Conservation (phyloP, 2,329 filamentous ascomycete species). For the Cadophora gregata region DNA sequence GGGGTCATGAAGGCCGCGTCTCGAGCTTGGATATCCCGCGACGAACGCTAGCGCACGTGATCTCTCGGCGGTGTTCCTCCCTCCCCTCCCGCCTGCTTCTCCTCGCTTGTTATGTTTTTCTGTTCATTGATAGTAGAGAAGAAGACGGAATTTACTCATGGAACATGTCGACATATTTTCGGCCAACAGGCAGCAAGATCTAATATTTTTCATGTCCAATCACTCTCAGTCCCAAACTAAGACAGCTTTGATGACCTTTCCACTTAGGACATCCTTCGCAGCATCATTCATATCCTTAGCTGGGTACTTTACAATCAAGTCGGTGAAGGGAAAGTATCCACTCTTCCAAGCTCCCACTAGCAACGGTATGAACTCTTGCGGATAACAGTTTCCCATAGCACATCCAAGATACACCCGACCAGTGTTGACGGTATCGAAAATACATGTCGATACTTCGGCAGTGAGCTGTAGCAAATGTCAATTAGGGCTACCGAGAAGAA, state of each 20-base stretch:
- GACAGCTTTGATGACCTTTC: slow-evolving; percentile 34
- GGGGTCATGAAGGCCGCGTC: not conserved
- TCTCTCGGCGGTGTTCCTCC: not conserved
- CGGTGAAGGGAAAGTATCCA: slow-evolving; percentile 35
- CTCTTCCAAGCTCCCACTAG: slow-evolving; percentile 31
- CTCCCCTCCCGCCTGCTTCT: not conserved
- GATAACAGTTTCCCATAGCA: slow-evolving; percentile 36
- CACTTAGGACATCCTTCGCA: slow-evolving; percentile 30
- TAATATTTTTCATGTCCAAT: not conserved
- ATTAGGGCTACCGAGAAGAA: not conserved
- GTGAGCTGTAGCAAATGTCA: slow-evolving; percentile 24
- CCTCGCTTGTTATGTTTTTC: not conserved
- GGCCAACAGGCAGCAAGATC: not conserved
- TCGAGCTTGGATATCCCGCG: not conserved
- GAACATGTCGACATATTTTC: not conserved
- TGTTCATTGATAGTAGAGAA: not conserved
- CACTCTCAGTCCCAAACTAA: slow-evolving; percentile 21
- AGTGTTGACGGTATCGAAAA: slow-evolving; percentile 33
- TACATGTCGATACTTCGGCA: slow-evolving; percentile 26
- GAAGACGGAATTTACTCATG: not conserved
- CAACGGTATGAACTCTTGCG: slow-evolving; percentile 35
- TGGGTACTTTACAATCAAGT: slow-evolving; percentile 30
- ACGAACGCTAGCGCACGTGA: not conserved
- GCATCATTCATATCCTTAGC: slow-evolving; percentile 33
- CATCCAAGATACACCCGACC: slow-evolving; percentile 32